Percentiles rank a stretch among this genome's conserved stretches.
Evolutionary conservation across 352 stramenopile genomes (phyloP).

Genomic region (Globisporangium megalacanthum): DNA sequence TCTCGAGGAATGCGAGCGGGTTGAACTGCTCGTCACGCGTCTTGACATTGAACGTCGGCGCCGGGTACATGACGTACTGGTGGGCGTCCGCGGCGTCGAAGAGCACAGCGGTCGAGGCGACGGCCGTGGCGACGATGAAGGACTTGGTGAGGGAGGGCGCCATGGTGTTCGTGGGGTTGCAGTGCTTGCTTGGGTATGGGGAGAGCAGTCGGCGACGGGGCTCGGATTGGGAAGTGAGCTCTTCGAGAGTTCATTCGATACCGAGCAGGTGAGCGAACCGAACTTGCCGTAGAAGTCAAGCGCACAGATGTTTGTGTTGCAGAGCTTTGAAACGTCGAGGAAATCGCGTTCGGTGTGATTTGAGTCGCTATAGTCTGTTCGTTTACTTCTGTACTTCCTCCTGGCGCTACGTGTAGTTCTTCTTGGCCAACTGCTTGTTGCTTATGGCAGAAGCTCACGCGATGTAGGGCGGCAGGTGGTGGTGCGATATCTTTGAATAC

Average conservation of each 20-base stretch:
- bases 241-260: neutral
- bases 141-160: constrained; percentile 13
- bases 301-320: no score
- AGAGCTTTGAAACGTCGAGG: no score
- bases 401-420: no score
- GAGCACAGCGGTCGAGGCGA: constrained; percentile 17
- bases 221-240: constrained; percentile 5
- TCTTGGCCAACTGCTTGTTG: no score
- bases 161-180: neutral
- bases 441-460: no score
- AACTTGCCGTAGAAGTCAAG: neutral
- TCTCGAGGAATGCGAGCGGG: constrained; percentile 44
- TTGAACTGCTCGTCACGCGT: constrained; percentile 32
- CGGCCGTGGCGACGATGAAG: constrained; percentile 14
- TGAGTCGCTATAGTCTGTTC: no score
- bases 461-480: no score
- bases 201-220: neutral
- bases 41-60: constrained; percentile 30
- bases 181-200: neutral
- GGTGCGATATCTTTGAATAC: no score
- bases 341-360: no score
- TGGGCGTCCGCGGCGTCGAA: constrained; percentile 17
- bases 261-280: neutral
- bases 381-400: no score
- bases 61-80: constrained; percentile 30